Evolutionary conservation across 2,329 filamentous ascomycete genomes (phyloP), one percentile per base, ranked within the genome.

Genomic region (Alternaria infectoria): DNA sequence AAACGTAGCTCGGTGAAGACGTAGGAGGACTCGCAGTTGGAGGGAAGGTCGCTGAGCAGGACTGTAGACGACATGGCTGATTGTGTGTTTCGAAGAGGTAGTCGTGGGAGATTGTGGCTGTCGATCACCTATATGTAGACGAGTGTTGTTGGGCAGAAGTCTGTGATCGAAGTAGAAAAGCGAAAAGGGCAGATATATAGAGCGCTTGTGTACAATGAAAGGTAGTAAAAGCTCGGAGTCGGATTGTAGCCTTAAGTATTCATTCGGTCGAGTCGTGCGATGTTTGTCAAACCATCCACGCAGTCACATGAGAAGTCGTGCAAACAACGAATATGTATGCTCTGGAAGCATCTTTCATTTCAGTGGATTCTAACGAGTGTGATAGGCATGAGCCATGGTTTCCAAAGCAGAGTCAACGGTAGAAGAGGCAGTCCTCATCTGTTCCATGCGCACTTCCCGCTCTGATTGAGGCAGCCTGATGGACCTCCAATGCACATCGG

Each of bases 271-370:
- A 36, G 32, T n/a, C 32, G 15, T 3, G 32, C 32, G 5, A n/a
- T 36, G 32, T 36, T 36, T 36, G 32, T 36, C 32, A 36, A 36
- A 36, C 32, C 32, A 36, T n/a, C 7, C 32, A 36, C 15, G 32
- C 32, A n/a, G 32, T 36, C 32, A 36, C 32, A 36, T 36, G 32
- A 30, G 32, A n/a, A 9, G 9, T 36, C 15, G 15, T 8, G 32
- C 32, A 36, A 36, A 36, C 32, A 36, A 36, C 7, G 1, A 3
- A n/a, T 36, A 0, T n/a, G 32, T n/a, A 36, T 36, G 2, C 32
- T 5, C 15, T n/a, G 32, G 15, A 10, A n/a, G 3, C 8, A 3
- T n/a, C 0, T n/a, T n/a, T 10, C 0, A n/a, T n/a, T n/a, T 36
- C 0, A 36, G 8, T 17, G 15, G 15, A 40, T 40, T 1, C 4